These are phyloP conservation scores for Ogataea henricii DNA, from an alignment of 805 yeast species.

Conservation along the genomic window DNA sequence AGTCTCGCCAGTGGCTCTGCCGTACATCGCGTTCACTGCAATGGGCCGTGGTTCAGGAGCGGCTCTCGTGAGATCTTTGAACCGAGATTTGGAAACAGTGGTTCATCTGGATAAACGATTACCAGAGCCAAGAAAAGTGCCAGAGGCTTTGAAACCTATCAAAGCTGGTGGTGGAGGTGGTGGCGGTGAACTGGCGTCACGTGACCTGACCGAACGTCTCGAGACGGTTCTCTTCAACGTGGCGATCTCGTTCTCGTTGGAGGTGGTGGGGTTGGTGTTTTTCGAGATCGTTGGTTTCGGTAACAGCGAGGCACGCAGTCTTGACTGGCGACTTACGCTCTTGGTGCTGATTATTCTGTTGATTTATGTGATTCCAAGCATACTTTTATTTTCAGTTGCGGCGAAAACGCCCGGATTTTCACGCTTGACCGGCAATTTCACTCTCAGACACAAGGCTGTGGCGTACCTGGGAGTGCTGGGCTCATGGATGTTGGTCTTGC, in stretches of 20 bases:
- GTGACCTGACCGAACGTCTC: no score
- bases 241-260: constrained; percentile 31
- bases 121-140: background rate
- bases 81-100: constrained; percentile 13
- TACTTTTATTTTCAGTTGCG: constrained; percentile 19
- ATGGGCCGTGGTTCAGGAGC: constrained; percentile 8
- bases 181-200: background rate
- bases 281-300: constrained; percentile 31
- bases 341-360: constrained; percentile 41
- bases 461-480: constrained; percentile 11
- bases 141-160: constrained; percentile 1
- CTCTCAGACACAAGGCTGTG: constrained; percentile 9
- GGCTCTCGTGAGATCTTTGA: constrained; percentile 9
- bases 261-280: constrained; percentile 31
- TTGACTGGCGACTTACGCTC: constrained; percentile 43
- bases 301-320: constrained; percentile 30
- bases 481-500: constrained; percentile 19
- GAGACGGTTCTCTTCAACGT: constrained; percentile 22
- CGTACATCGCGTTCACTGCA: constrained; percentile 12
- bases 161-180: background rate
- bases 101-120: constrained; percentile 8
- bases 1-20: constrained; percentile 18
- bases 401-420: constrained; percentile 11
- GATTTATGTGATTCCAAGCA: constrained; percentile 46
- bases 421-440: background rate